phyloP scores from a whole-genome alignment of 2,329 filamentous ascomycete genomes.

The Berkeleyomyces rouxiae region DNA sequence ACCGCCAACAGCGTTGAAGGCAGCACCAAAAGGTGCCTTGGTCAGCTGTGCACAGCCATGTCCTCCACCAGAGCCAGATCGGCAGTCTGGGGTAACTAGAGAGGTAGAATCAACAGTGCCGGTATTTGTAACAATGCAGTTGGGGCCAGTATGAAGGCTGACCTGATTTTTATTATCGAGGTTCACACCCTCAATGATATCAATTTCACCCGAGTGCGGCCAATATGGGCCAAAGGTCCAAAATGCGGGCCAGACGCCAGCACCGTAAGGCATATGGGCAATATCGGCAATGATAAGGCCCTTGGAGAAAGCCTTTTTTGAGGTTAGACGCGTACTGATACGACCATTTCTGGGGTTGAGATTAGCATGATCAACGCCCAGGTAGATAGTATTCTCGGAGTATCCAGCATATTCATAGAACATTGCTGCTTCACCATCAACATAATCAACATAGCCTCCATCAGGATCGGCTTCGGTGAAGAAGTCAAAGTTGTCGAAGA shows the following conservation, averaged over 20 bases:
- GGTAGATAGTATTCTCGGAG: conserved; percentile 22
- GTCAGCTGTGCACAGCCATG: conserved; percentile 42
- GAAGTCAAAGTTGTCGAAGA: too few species aligned
- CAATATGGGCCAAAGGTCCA: conserved; percentile 38
- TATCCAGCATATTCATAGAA: conserved; percentile 24
- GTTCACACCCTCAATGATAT: conserved; percentile 53
- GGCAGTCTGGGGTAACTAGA: conserved; percentile 17
- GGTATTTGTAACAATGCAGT: conserved; percentile 19
- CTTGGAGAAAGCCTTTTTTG: conserved; percentile 42
- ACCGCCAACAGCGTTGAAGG: conserved; percentile 27
- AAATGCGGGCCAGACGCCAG: conserved; percentile 58
- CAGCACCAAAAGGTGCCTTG: conserved; percentile 34
- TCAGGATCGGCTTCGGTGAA: too few species aligned
- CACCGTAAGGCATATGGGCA: conserved; percentile 49
- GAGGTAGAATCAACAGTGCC: conserved; percentile 21
- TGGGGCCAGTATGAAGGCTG: conserved; percentile 36
- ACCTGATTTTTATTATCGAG: conserved; percentile 35
- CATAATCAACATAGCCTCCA: too few species aligned
- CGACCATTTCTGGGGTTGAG: conserved; percentile 41
- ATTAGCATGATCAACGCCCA: conserved; percentile 33
- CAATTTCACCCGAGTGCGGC: conserved; percentile 47
- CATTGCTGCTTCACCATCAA: too few species aligned
- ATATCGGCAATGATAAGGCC: conserved; percentile 56
- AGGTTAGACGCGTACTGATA: conserved; percentile 48
- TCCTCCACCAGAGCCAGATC: conserved; percentile 28